A percentile compares a stretch with the other conserved stretches of the same genome.
Conservation (phyloP, 2,329 filamentous ascomycete species). For the Pestalotiopsis sp. region DNA sequence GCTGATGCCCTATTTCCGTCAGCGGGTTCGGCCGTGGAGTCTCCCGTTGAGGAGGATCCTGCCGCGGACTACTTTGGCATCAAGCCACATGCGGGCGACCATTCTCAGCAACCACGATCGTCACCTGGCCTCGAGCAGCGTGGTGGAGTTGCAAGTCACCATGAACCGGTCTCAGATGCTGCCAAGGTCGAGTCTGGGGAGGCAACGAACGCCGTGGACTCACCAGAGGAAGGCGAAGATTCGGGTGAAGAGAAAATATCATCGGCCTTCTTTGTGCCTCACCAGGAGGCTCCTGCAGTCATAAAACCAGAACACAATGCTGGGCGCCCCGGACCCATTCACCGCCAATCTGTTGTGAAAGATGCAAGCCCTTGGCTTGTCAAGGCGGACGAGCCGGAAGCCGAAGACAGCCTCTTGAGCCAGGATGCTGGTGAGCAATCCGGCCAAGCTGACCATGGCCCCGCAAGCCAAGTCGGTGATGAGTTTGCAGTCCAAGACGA, state of each 20-base stretch:
- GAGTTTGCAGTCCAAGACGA: slow-evolving; percentile 44
- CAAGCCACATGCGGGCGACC: slow-evolving; percentile 19
- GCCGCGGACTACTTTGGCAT: slow-evolving; percentile 29
- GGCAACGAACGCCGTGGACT: slow-evolving; percentile 40
- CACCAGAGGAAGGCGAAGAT: slow-evolving; percentile 54
- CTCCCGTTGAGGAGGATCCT: slow-evolving; percentile 15
- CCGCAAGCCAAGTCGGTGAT: slow-evolving; percentile 35
- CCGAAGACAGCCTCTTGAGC: slow-evolving; percentile 32
- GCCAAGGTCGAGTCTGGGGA: slow-evolving; percentile 35
- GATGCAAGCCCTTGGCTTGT: slow-evolving; percentile 58
- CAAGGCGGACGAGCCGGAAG: slow-evolving; percentile 56
- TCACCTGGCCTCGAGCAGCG: slow-evolving; percentile 16
- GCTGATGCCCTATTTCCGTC: slow-evolving; percentile 20
- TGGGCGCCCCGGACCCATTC: slow-evolving; percentile 31
- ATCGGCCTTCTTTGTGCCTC: slow-evolving; percentile 81
- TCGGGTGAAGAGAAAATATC: slow-evolving; percentile 85
- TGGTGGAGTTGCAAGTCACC: slow-evolving; percentile 5
- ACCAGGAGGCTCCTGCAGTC: slow-evolving; percentile 54
- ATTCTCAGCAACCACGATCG: slow-evolving; percentile 16
- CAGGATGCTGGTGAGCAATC: slow-evolving; percentile 36
- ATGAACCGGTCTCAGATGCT: not conserved
- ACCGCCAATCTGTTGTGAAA: slow-evolving; percentile 31
- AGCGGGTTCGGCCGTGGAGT: slow-evolving; percentile 17
- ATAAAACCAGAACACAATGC: slow-evolving; percentile 27
- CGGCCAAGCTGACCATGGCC: not conserved